Evolutionary conservation across 2,329 filamentous ascomycete species (phyloP), one percentile per base, ranked within the genome.

Genomic region (Daldinia sp.): DNA sequence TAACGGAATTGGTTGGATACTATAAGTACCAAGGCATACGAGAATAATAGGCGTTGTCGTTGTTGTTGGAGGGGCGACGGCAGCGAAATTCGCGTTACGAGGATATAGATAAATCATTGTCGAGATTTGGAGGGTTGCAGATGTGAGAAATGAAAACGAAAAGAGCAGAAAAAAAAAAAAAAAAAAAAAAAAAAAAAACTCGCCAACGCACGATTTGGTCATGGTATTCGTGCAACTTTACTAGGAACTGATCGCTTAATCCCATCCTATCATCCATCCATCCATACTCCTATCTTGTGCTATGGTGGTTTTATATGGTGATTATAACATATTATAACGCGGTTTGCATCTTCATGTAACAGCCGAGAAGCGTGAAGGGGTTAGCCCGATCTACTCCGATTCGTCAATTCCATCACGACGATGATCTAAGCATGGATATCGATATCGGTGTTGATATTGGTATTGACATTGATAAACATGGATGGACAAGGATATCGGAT

Each of bases 301-400:
- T 59, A 55, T 48, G 61, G 54, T 30, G 50, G 28, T 59, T n/a
- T n/a, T n/a, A n/a, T 59, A 55, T 48, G 61, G 54, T 30, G 50
- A 20, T 59, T 39, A 39, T 39, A 42, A 42, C 41, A 57, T 39
- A 55, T 35, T 41, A 15, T 39, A 13, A 15, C 4, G 15, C 30
- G 42, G 30, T 44, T 56, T 42, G 35, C 58, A 51, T 55, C 35
- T 55, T 53, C 41, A 50, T 60, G 63, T 62, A 61, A 63, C 59
- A 66, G 44, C 53, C 56, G 59, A 30, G 65, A 61, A 44, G 48
- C 23, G 33, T 56, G 37, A 62, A 54, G 53, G 10, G 10, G 58
- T 54, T 58, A 53, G 30, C 60, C 69, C 67, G 67, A 71, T 58
- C 42, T 37, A 60, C 44, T 48, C 63, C 69, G 67, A 71, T 67